Base-by-base conservation (phyloP, 2,329 filamentous ascomycete genomes). In the Cladophialophora exuberans region DNA sequence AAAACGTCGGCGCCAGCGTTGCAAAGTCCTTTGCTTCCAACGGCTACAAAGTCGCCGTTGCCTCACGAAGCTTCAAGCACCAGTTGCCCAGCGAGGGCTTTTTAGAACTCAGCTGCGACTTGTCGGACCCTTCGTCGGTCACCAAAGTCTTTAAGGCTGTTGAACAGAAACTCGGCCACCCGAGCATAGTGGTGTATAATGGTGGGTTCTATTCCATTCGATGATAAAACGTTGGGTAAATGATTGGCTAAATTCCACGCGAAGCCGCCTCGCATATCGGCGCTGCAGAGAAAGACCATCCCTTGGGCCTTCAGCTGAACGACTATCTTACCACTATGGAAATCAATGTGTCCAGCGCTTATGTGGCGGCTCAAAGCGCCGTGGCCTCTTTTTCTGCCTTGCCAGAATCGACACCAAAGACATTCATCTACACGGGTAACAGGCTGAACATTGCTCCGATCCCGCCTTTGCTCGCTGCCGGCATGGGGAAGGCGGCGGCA, bases 351-450 rank as follows among this genome's bases (percentile, higher is more conserved):
- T 67, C 64, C 6, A 73, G 69, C 44, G 67, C 66, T 0, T 75
- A 71, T 51, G 70, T 70, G 4, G 74, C 75, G 3, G 68, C 71
- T 1, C 69, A 76, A 57, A 65, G 76, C 57, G 68, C 73, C 1
- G 62, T 66, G 1, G 17, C 54, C 1, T 63, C 61, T 4, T 76
- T 74, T 39, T 59, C 52, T 4, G 20, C 64, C n/a, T 67, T 77
- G 4, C 69, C 73, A 1, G 57, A 59, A 7, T 9, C 13, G 5
- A 49, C 56, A 2, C 1, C 48, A 2, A 42, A 30, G 41, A 71
- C 73, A 0, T 78, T 78, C 56, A 75, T 77, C 38, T 76, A 67
- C 60, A 76, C 73, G 3, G 76, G 75, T n/a, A 77, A 78, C 52
- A 65, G 66, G 3, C 43, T 72, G 33, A 77, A 76, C 59, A 60